These are phyloP conservation scores for Colletotrichum cordylinicola DNA, from an alignment of 2,329 filamentous ascomycete species.

Conservation along the genomic window DNA sequence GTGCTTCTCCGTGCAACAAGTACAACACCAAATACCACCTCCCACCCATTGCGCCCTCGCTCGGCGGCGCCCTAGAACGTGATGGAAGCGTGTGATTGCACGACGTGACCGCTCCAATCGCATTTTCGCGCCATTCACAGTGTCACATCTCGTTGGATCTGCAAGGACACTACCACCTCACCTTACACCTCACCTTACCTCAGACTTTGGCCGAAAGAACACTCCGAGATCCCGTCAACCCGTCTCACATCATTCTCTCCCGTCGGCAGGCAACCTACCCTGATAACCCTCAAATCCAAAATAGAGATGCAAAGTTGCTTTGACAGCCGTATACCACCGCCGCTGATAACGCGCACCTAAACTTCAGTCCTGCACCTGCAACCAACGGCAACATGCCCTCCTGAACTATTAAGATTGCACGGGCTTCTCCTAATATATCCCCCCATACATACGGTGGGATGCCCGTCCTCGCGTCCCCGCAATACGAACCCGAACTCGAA, in stretches of 20 bases:
- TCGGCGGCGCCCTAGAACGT: not conserved
- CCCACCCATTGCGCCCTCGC: not conserved
- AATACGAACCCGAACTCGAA: conserved; percentile 16
- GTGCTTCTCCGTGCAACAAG: not conserved
- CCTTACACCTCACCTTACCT: not conserved
- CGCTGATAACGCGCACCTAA: not conserved
- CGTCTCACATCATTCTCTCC: not conserved
- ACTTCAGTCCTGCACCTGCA: not conserved
- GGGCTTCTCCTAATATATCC: not conserved
- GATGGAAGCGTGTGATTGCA: not conserved
- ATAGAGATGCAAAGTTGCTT: not conserved
- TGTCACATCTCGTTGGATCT: not conserved
- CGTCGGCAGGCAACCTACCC: not conserved
- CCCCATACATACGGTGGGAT: not conserved
- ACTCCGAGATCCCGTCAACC: not conserved
- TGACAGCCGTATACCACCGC: not conserved
- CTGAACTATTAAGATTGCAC: not conserved
- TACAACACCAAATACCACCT: not conserved
- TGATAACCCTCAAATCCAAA: not conserved
- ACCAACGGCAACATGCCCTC: not conserved
- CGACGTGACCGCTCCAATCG: not conserved
- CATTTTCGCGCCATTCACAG: not conserved
- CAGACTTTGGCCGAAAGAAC: not conserved
- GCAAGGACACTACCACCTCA: not conserved
- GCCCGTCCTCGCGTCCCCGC: not conserved